Percentiles rank a stretch among this genome's conserved stretches.
Evolutionary conservation across 306 rosid genomes (phyloP).

Genomic region (Corylus avellana): DNA sequence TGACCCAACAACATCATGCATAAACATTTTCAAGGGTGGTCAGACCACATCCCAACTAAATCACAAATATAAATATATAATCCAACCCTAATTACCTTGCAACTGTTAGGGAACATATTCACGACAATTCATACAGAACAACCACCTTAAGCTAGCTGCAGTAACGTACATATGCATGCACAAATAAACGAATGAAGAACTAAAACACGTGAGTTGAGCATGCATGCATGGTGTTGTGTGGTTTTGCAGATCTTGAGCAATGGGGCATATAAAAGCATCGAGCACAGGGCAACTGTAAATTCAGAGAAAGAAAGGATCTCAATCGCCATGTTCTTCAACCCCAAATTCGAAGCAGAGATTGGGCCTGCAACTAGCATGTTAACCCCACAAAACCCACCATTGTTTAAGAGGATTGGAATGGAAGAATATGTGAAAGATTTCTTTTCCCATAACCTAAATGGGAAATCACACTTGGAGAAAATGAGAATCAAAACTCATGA

Average conservation of each 20-base stretch:
- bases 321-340: slow-evolving; percentile 60
- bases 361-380: slow-evolving; percentile 41
- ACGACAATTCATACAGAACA: too few species aligned
- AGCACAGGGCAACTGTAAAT: slow-evolving; percentile 70
- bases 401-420: slow-evolving; percentile 49
- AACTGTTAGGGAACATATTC: too few species aligned
- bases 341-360: slow-evolving; percentile 62
- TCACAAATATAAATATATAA: too few species aligned
- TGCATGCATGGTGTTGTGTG: background rate
- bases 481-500: slow-evolving; percentile 45
- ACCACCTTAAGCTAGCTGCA: too few species aligned
- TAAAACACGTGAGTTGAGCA: too few species aligned
- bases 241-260: slow-evolving; percentile 70
- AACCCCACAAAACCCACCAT: slow-evolving; percentile 45
- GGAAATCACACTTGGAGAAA: slow-evolving; percentile 64
- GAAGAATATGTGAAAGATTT: slow-evolving; percentile 55
- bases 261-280: slow-evolving; percentile 68
- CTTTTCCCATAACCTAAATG: slow-evolving; percentile 53
- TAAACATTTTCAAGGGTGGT: too few species aligned
- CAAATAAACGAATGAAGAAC: too few species aligned
- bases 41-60: too few species aligned
- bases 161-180: too few species aligned
- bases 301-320: slow-evolving; percentile 67
- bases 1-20: too few species aligned
- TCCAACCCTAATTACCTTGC: too few species aligned